Evolutionary conservation across 352 stramenopile species (phyloP), one percentile per base, ranked within the genome.

Genomic region (Pythium oligandrum): DNA sequence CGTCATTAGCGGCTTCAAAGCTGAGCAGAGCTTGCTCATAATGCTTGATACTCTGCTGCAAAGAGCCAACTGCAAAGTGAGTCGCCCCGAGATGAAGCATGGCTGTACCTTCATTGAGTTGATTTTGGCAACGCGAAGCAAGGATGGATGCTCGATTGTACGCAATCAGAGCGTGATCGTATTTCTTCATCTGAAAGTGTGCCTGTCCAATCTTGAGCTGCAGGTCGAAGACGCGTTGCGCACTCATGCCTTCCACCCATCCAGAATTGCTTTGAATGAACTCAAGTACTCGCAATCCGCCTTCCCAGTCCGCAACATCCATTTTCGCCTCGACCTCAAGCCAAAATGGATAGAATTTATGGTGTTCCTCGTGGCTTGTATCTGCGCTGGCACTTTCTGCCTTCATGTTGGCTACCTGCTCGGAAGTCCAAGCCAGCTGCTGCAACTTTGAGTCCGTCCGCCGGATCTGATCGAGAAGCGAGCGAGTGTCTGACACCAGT

Each of bases 251-350:
- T 8, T 76, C 53, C 7, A 66, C 54, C 67, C 76, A 86, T 2
- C 44, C 48, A 2, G 63, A n/a, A 11, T 86, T 74, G 40, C 35
- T 64, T 31, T 73, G 45, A 1, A 83, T 70, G 44, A 66, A 26
- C 1, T 77, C 57, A 55, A 83, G 90, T 9, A 83, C 57, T 0
- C 35, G 55, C 6, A 69, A 52, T 6, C 78, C 79, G 40, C 62
- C 66, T 11, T 70, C 63, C 17, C 70, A 81, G 8, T 88, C 69
- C 40, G 68, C 57, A 33, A 90, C 39, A 47, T 78, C 63, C 68
- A 86, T 74, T 40, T 77, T 83, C 10, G 76, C 57, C 30, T 88
- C 74, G 0, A 72, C 79, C 66, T 93, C 70, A 4, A 86, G 37
- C 44, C 86, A 45, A 47, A 72, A 68, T 0, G 63, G 43, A n/a